phyloP scores from a whole-genome alignment of 352 stramenopile genomes.

The Halophytophthora batemanensis region DNA sequence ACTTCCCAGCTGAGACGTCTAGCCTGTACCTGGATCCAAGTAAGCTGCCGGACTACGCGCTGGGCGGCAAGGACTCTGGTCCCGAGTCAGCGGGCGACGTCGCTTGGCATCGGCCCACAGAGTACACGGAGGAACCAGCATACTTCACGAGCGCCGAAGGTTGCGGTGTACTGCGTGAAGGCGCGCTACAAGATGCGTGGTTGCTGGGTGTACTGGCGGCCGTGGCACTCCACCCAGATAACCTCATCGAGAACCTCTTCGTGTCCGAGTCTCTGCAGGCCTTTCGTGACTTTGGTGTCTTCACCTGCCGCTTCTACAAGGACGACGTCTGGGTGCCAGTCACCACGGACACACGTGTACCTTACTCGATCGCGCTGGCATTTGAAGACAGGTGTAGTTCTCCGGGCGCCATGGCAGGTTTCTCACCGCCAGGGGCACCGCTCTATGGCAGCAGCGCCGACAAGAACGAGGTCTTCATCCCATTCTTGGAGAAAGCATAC shows the following conservation, averaged over 20 bases:
- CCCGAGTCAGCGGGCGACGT: slow-evolving; percentile 15
- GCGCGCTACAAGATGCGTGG: slow-evolving; percentile 79
- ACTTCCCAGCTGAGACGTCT: slow-evolving; percentile 41
- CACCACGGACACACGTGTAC: slow-evolving; percentile 85
- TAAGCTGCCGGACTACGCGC: slow-evolving; percentile 5
- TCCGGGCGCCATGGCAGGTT: slow-evolving; percentile 9
- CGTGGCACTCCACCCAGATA: slow-evolving; percentile 72
- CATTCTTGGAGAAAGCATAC: slow-evolving; percentile 88
- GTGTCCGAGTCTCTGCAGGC: slow-evolving; percentile 73
- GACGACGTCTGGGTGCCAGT: slow-evolving; percentile 86
- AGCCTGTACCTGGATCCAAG: slow-evolving; percentile 56
- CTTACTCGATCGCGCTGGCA: slow-evolving; percentile 52
- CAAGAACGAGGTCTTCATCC: slow-evolving; percentile 86
- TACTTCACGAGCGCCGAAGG: slow-evolving; percentile 82
- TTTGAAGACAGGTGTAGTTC: slow-evolving; percentile 29
- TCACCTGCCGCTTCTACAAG: slow-evolving; percentile 92
- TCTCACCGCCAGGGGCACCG: slow-evolving; percentile 33
- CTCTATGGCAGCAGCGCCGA: slow-evolving; percentile 75
- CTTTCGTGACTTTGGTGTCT: slow-evolving; percentile 85
- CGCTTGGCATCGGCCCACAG: slow-evolving; percentile 65
- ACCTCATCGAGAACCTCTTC: slow-evolving; percentile 91
- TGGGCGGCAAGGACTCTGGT: not conserved
- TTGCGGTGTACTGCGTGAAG: slow-evolving; percentile 56
- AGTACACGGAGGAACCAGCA: slow-evolving; percentile 71
- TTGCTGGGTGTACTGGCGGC: slow-evolving; percentile 83